Evolutionary conservation across 164 flowering plant genomes (phyloP).

Genomic region (Piper betle): DNA sequence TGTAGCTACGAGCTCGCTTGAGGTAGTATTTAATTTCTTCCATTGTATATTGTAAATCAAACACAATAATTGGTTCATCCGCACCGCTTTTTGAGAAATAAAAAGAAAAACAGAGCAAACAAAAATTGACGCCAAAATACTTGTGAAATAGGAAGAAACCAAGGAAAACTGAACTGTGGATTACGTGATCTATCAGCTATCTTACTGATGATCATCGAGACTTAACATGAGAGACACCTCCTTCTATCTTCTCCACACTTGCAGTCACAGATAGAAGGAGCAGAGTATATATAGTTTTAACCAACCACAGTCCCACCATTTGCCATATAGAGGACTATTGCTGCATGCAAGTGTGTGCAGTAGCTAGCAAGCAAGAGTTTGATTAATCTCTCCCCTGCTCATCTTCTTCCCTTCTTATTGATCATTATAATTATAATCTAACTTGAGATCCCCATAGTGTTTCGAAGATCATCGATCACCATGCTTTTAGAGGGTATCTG

Average conservation of each 20-base stretch:
- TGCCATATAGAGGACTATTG: too few relatives aligned
- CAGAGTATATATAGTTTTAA: not conserved
- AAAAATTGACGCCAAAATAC: too few relatives aligned
- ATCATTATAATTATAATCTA: not conserved
- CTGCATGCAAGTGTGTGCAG: not conserved
- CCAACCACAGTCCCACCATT: not conserved
- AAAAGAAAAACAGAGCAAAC: too few relatives aligned
- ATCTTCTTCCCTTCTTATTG: not conserved
- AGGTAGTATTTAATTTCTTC: too few relatives aligned
- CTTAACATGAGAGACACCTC: not conserved
- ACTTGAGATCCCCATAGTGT: not conserved
- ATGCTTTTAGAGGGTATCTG: constrained; percentile 29
- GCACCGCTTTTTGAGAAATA: too few relatives aligned
- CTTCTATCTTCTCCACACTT: not conserved
- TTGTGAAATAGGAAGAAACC: not conserved
- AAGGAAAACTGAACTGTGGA: too few relatives aligned
- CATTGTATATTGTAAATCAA: too few relatives aligned
- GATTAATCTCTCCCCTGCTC: not conserved
- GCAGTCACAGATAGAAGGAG: not conserved
- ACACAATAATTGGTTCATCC: too few relatives aligned
- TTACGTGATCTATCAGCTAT: too few relatives aligned
- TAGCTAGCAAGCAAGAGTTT: too few relatives aligned
- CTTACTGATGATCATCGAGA: not conserved
- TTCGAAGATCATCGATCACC: not conserved
- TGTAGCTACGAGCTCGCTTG: too few relatives aligned